Base-by-base conservation (phyloP, 257 asterid genomes). In the Mentha longifolia region DNA sequence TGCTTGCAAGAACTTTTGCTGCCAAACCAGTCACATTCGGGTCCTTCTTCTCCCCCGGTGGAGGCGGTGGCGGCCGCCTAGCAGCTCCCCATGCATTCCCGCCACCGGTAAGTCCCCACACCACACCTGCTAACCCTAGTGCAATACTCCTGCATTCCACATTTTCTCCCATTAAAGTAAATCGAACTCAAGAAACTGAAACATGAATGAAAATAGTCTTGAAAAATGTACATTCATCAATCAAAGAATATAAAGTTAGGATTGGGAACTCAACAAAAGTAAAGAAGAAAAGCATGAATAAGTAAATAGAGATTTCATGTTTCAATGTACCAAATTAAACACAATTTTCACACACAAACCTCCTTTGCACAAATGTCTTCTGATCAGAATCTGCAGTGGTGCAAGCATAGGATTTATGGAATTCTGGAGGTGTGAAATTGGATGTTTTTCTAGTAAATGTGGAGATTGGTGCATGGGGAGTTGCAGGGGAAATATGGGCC, bases 1-100 rank as follows among this genome's bases (percentile, higher is more conserved):
- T 93, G 85, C 91, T 89, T 25, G 98, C 97, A 70, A 93, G 51
- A 22, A 93, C 77, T 71, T 93, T 91, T 12, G 96, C 98, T 20
- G 68, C 67, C 45, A 89, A 50, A 5, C 97, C 96, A 55, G 75
- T 85, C 76, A 91, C 76, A 54, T 77, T 89, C 0, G 98, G 96
- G 59, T 93, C 98, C 77, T 86, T 89, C 63, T 87, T 91, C 88
- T 93, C 98, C 70, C 7, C 25, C 16, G 90, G 88, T 0, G 96
- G 93, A 1, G 93, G 91, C 4, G 96, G 94, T 3, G 98, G 95
- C n/a, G 95, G 88, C 78, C 97, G 82, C 77, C 88, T 88, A 6
- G 82, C 87, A 0, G 93, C 98, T 9, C 89, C 96, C 52, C 17
- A 68, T n/a, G 89, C 96, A 39, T 65, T 65, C 28, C 80, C 76